Evolutionary conservation across 2,329 filamentous ascomycete species (phyloP).

Genomic region (Aspergillus amoenus): DNA sequence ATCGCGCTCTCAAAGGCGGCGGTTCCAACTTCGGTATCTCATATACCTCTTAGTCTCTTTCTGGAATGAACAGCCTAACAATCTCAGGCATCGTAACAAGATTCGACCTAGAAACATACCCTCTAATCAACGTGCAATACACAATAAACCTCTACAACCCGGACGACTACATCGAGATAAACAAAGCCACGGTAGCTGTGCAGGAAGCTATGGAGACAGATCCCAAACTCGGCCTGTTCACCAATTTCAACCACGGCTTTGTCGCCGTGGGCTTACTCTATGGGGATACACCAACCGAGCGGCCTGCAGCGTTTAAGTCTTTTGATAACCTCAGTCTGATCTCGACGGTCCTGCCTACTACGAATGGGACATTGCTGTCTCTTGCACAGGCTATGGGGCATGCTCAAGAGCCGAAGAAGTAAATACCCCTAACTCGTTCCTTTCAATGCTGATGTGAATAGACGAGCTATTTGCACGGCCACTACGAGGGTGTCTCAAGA

Average conservation of each 20-base stretch:
- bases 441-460: background rate
- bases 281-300: background rate
- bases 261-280: background rate
- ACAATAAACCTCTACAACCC: conserved; percentile 3
- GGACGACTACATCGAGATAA: background rate
- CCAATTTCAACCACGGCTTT: background rate
- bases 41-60: too few species aligned
- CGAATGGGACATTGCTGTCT: background rate
- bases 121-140: background rate
- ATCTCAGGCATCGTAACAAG: conserved; percentile 19
- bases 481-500: background rate
- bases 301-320: background rate
- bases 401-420: too few species aligned
- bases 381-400: background rate
- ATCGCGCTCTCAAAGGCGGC: conserved; percentile 34
- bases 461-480: background rate
- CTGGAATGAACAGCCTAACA: too few species aligned
- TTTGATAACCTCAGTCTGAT: background rate
- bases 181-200: background rate
- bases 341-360: background rate
- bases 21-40: conserved; percentile 28
- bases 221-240: background rate
- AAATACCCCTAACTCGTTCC: too few species aligned
- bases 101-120: conserved; percentile 11
- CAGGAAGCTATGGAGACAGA: background rate